phyloP scores from a whole-genome alignment of 1,284 basidiomycete species.

The Ceratorhiza oryzae-sativae region DNA sequence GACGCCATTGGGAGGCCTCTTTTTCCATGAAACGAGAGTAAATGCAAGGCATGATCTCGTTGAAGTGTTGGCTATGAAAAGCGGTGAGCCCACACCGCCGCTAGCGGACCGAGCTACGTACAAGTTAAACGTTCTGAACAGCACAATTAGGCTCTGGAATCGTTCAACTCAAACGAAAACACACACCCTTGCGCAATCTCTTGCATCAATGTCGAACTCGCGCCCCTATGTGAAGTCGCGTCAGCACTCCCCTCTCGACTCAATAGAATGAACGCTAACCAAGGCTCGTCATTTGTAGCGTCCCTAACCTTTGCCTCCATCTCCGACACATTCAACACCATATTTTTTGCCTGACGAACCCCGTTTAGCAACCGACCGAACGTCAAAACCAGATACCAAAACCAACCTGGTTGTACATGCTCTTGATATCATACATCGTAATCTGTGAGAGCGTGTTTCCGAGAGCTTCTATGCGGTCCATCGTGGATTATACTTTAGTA shows the following conservation, averaged over 20 bases:
- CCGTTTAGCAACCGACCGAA: neutral
- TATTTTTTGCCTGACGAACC: constrained; percentile 76
- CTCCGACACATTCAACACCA: constrained; percentile 94
- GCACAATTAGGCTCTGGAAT: constrained; percentile 1
- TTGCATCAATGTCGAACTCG: constrained; percentile 97
- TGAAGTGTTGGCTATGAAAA: constrained; percentile 86
- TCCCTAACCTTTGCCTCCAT: constrained; percentile 98
- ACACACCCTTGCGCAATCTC: constrained; percentile 95
- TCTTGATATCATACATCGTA: constrained; percentile 91
- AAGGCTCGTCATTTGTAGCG: constrained; percentile 98
- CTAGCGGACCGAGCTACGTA: constrained; percentile 54
- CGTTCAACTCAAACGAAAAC: neutral
- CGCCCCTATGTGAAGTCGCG: constrained; percentile 71
- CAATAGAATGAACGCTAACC: constrained; percentile 61
- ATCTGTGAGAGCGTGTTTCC: constrained; percentile 73
- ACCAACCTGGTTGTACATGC: constrained; percentile 87
- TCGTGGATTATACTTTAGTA: constrained; percentile 37
- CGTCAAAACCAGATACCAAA: neutral
- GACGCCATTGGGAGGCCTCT: constrained; percentile 97
- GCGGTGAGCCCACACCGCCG: neutral
- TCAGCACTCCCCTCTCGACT: neutral
- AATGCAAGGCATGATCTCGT: constrained; percentile 99
- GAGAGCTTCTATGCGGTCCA: constrained; percentile 65
- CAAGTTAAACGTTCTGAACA: constrained; percentile 87
- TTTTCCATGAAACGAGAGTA: constrained; percentile 97